Conservation (phyloP, 441 rosid species). For the Populus hybrid region DNA sequence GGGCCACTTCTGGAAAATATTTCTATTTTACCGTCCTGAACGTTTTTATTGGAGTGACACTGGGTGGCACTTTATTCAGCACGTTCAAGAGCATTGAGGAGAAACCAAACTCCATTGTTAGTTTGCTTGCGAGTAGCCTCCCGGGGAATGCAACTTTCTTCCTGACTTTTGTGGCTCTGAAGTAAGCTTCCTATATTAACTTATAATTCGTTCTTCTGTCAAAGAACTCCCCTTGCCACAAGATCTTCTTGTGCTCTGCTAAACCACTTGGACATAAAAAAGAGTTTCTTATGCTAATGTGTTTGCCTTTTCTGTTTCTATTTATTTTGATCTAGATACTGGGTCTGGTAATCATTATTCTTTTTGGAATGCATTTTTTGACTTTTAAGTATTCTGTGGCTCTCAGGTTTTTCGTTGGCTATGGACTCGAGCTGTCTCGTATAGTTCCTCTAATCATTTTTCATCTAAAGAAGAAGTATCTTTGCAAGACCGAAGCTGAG, state of each 20-base stretch:
- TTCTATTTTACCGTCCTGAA: conserved; percentile 73
- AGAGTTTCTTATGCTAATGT: background rate
- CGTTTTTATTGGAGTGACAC: conserved; percentile 84
- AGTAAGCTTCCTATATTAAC: conserved; percentile 41
- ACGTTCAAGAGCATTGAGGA: conserved; percentile 50
- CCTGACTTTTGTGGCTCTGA: conserved; percentile 75
- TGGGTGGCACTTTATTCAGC: conserved; percentile 58
- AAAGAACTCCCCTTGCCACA: too few relatives aligned
- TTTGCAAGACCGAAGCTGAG: conserved; percentile 88
- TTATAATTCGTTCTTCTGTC: background rate
- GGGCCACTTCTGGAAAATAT: conserved; percentile 88
- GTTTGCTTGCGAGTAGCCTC: conserved; percentile 52
- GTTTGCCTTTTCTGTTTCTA: background rate
- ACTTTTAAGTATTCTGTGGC: background rate
- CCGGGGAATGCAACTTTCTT: conserved; percentile 82
- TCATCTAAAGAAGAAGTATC: conserved; percentile 75
- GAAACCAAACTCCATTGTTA: conserved; percentile 34
- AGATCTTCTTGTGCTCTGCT: background rate
- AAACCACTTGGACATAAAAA: background rate
- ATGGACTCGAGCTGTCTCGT: conserved; percentile 87
- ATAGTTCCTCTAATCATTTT: conserved; percentile 72
- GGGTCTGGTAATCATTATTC: background rate
- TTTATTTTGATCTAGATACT: too few relatives aligned
- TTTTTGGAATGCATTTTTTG: conserved; percentile 3
- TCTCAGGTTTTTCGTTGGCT: conserved; percentile 75